Percentiles rank a stretch among this genome's conserved stretches.
Evolutionary conservation across 116 monocot species (phyloP).

Genomic region (Zostera marina): DNA sequence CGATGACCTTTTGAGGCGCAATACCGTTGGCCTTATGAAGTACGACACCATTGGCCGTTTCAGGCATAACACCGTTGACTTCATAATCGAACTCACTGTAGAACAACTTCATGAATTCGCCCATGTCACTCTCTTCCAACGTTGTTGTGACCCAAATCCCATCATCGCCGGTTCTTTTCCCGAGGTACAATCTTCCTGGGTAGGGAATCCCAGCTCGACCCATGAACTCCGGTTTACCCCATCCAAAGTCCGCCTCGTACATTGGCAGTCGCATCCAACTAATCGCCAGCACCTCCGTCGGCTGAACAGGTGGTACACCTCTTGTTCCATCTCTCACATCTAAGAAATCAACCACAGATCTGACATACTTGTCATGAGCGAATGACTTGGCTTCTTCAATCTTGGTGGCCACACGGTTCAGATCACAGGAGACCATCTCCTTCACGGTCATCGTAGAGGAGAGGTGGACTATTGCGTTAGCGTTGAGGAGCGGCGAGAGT

Average conservation of each 20-base stretch:
- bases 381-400: conserved; percentile 9
- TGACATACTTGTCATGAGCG: conserved; percentile 14
- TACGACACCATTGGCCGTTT: too few relatives aligned
- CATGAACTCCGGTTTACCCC: conserved; percentile 39
- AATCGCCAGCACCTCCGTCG: conserved; percentile 10
- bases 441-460: neutral
- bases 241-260: conserved; percentile 47
- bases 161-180: conserved; percentile 10
- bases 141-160: conserved; percentile 14
- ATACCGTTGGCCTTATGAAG: too few relatives aligned
- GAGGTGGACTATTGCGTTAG: conserved; percentile 18
- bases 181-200: conserved; percentile 22
- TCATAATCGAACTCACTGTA: conserved; percentile 1
- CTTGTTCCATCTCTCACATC: conserved; percentile 7
- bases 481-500: conserved; percentile 16
- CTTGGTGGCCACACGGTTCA: conserved; percentile 1
- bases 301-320: conserved; percentile 3
- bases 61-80: too few relatives aligned
- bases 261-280: conserved; percentile 41
- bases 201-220: conserved; percentile 18
- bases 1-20: too few relatives aligned
- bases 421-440: conserved; percentile 9
- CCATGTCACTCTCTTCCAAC: conserved; percentile 26
- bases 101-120: conserved; percentile 23
- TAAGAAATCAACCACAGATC: conserved; percentile 26